Base-by-base conservation (phyloP, 495 filamentous ascomycete genomes). In the Monascus purpureus region DNA sequence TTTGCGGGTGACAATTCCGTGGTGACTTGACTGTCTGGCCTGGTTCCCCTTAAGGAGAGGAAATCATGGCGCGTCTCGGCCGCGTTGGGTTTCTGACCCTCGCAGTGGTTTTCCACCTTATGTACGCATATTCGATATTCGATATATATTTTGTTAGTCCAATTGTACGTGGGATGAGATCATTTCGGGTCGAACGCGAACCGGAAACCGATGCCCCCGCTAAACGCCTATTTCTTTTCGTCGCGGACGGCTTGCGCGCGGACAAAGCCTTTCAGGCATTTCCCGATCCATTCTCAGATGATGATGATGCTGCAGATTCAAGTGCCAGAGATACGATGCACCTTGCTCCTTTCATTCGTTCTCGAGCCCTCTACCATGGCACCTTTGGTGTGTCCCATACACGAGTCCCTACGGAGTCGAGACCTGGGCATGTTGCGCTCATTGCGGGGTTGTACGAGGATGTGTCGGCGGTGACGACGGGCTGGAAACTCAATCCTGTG, bases 131-230 rank as follows among this genome's bases (percentile, higher is more conserved):
- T 46, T 94, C 88, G 20, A 99, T 99, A 41, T 99, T 99, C 55
- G 92, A 96, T 52, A 93, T 96, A 40, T 99, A 99, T 60, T 99
- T 99, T 52, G 84, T 95, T 41, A 94, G 86, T 49, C 92, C 92
- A 12, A 92, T 99, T 42, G 92, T 96, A 23, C 79, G 74, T 67
- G 92, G 92, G 46, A 96, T 99, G 92, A 72, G 67, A 42, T 67
- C 82, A 31, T 88, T 81, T 58, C 57, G 56, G 20, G 67, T 90
- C 25, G 73, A 85, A 28, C 63, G 79, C 31, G 59, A 73, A 22
- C 36, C 57, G 13, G 63, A 59, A 24, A 52, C 48, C n/a, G 71
- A 77, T 53, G 71, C 85, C 9, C 90, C 90, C 16, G 87, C 92
- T 4, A 78, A 83, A 57, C 75, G 92, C 33, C 71, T 99, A 29